Base-by-base conservation (phyloP, 768 basidiomycete species). In the Lactarius psammicola region DNA sequence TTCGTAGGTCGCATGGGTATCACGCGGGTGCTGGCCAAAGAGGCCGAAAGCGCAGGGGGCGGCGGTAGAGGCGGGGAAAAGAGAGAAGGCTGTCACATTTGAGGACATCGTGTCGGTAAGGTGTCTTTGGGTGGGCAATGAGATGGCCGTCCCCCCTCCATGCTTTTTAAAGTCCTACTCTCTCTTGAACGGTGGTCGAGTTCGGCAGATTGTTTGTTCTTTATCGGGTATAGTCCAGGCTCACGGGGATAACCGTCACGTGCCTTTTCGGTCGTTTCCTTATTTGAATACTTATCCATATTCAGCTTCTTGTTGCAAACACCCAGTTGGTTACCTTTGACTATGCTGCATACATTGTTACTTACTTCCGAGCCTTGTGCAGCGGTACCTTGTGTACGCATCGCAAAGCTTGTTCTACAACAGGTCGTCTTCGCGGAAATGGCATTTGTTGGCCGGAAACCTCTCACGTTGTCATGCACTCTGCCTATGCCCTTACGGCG, bases 1-100 rank as follows among this genome's bases (percentile, higher is more conserved):
- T 15, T 60, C 40, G 23, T 68, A 68, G 9, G 26, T 55, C 4
- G 54, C 40, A 56, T 68, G 67, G 7, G 60, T 40, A 15, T 61
- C 65, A 10, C 64, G 65, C 31, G 67, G 67, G 30, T 69, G n/a
- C 54, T 69, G 68, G 54, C 57, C 61, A 13, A 67, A 69, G 57
- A 69, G 65, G 36, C 56, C 42, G 28, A 69, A 69, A 3, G 66
- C 66, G 62, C 53, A 59, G 1, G 68, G 65, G 9, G 65, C 30
- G 30, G 68, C 10, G 23, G 67, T 66, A 2, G 66, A 56, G 4
- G 59, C n/a, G 11, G 66, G 65, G 62, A 68, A 61, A 6, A 61
- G 9, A 20, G 68, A 64, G 55, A 55, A 59, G 34, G 61, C 20
- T 9, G 60, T 20, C n/a, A 26, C 6, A 40, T 53, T 53, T 26